Conservation (phyloP, 768 basidiomycete species). For the Porpolomopsis calyptriformis region DNA sequence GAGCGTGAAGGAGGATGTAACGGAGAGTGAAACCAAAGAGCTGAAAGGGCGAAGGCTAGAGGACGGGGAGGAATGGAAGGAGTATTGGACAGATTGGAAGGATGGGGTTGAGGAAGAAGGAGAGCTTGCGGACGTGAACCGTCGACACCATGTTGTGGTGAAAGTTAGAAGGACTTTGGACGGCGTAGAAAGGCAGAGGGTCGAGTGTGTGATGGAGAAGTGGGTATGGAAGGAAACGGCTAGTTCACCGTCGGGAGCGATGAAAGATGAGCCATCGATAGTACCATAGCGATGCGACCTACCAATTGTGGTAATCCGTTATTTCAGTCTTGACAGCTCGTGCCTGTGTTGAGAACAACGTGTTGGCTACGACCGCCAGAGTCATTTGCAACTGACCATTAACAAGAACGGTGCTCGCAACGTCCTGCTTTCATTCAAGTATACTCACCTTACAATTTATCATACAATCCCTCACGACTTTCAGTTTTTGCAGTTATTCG, state of each 20-base stretch:
- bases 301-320: no score
- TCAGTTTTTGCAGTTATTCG: no score
- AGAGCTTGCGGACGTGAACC: conserved; percentile 30
- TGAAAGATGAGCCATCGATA: no score
- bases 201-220: conserved; percentile 56
- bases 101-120: conserved; percentile 23
- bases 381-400: no score
- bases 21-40: conserved; percentile 29
- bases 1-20: conserved; percentile 30
- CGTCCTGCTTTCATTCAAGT: no score
- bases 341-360: no score
- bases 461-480: no score
- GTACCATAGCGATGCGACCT: no score
- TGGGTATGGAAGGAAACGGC: conserved; percentile 46
- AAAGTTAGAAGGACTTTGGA: conserved; percentile 46
- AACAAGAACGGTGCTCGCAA: no score
- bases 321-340: no score
- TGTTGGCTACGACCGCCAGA: no score
- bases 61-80: conserved; percentile 33
- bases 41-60: conserved; percentile 30
- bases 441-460: no score
- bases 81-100: conserved; percentile 31
- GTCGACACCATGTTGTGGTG: conserved; percentile 38
- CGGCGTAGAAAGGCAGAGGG: conserved; percentile 60
- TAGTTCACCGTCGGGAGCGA: neutral